phyloP scores from a whole-genome alignment of 179 eudicot species.

The Monotropa hypopitys region DNA sequence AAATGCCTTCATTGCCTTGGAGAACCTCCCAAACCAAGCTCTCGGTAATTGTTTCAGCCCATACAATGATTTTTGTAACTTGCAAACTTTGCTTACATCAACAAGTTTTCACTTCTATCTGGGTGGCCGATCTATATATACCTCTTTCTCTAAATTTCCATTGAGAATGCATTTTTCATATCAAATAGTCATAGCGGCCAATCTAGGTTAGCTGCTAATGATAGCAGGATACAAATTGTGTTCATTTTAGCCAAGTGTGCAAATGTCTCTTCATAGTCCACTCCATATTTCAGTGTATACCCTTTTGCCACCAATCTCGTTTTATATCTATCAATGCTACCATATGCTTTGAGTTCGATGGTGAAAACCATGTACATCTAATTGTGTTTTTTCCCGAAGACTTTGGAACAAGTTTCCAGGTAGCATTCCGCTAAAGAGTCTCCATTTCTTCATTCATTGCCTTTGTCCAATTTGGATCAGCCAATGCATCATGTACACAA shows the following conservation, averaged over 20 bases:
- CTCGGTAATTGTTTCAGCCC: background rate
- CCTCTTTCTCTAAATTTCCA: background rate
- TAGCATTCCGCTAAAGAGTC: background rate
- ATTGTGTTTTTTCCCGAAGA: background rate
- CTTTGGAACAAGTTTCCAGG: background rate
- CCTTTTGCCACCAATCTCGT: background rate
- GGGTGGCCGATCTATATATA: background rate
- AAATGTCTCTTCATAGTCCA: background rate
- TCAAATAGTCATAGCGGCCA: background rate
- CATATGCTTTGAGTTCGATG: background rate
- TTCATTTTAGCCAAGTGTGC: background rate
- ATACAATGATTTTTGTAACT: background rate
- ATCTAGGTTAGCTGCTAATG: background rate
- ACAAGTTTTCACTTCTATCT: background rate
- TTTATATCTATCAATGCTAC: background rate
- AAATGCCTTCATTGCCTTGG: too few species aligned
- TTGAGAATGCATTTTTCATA: background rate
- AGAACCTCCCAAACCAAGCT: background rate
- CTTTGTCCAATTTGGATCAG: background rate
- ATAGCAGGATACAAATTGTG: background rate
- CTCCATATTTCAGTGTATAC: background rate
- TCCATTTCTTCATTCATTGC: background rate
- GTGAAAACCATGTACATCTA: background rate
- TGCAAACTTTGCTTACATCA: background rate
- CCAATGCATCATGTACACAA: background rate